Percentiles rank a stretch among this genome's conserved stretches.
Conservation (phyloP, 2,329 filamentous ascomycete genomes). For the Exophiala xenobiotica region DNA sequence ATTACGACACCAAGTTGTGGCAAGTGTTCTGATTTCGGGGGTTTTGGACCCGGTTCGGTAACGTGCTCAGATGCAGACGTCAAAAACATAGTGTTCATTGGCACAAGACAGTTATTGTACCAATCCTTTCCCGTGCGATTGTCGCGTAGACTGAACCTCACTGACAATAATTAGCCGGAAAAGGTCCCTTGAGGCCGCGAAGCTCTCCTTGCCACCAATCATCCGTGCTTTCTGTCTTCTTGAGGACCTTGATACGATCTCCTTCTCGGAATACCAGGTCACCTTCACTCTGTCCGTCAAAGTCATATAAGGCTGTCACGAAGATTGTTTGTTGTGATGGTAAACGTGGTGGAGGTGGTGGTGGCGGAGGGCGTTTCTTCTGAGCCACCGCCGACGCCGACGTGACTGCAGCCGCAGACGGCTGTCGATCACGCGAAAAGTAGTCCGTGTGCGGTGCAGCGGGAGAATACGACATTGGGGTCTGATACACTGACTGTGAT, state of each 20-base stretch:
- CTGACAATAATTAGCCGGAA: conserved; percentile 78
- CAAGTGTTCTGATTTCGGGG: too few species aligned
- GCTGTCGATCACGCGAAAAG: conserved; percentile 44
- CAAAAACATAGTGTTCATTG: too few species aligned
- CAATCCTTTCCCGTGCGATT: too few species aligned
- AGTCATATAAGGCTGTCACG: conserved; percentile 73
- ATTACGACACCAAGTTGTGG: too few species aligned
- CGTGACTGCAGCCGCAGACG: conserved; percentile 36
- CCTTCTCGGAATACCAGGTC: conserved; percentile 75
- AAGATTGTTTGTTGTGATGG: conserved; percentile 52
- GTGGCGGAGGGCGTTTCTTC: conserved; percentile 76
- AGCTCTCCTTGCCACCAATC: conserved; percentile 88
- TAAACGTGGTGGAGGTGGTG: conserved; percentile 66
- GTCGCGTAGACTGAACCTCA: too few species aligned
- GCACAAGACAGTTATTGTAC: too few species aligned
- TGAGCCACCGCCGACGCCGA: conserved; percentile 48
- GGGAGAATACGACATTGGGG: conserved; percentile 37
- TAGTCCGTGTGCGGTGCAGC: conserved; percentile 47
- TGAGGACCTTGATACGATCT: conserved; percentile 72
- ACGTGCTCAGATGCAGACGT: too few species aligned
- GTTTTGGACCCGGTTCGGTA: too few species aligned
- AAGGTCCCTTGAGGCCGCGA: conserved; percentile 65
- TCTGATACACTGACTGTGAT: conserved; percentile 32
- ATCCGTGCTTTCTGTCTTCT: conserved; percentile 75
- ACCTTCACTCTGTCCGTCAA: conserved; percentile 65